phyloP scores from a whole-genome alignment of 1,284 basidiomycete genomes.

The Pseudozyma thailandica region DNA sequence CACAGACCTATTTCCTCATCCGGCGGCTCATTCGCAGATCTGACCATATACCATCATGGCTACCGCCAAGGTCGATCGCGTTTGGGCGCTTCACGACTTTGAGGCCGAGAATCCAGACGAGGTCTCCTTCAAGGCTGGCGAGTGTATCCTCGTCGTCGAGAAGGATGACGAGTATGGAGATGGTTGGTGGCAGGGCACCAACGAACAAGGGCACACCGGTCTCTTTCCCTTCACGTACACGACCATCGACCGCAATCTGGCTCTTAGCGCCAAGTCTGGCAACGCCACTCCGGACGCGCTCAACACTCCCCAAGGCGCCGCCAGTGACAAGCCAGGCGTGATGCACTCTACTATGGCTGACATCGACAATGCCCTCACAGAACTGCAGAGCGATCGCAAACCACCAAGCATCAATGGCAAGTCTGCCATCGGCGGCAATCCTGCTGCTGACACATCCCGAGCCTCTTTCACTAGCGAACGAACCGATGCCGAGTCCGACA shows the following conservation, averaged over 20 bases:
- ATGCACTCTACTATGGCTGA: slow-evolving; percentile 67
- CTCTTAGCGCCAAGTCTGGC: slow-evolving; percentile 42
- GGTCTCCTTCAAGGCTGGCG: slow-evolving; percentile 84
- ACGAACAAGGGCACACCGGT: slow-evolving; percentile 81
- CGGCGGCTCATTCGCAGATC: background rate
- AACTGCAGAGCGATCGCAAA: slow-evolving; percentile 50
- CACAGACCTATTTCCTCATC: background rate
- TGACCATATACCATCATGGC: slow-evolving; percentile 23
- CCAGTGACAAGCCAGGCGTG: slow-evolving; percentile 43
- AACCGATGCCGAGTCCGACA: slow-evolving; percentile 48
- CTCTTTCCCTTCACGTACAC: slow-evolving; percentile 94
- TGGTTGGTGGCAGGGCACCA: slow-evolving; percentile 99
- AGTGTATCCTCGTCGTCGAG: slow-evolving; percentile 88
- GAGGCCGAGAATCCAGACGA: slow-evolving; percentile 93
- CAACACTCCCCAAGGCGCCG: slow-evolving; percentile 28
- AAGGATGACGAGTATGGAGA: slow-evolving; percentile 93
- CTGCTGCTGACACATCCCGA: slow-evolving; percentile 28
- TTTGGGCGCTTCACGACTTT: slow-evolving; percentile 81
- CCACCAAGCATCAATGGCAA: slow-evolving; percentile 14
- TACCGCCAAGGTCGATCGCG: slow-evolving; percentile 53
- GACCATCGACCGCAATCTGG: slow-evolving; percentile 56
- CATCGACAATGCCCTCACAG: slow-evolving; percentile 65
- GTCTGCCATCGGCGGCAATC: slow-evolving; percentile 13
- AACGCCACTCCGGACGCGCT: slow-evolving; percentile 29
- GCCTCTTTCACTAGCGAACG: slow-evolving; percentile 53